Percentiles rank a stretch among this genome's conserved stretches.
Evolutionary conservation across 176 grass and related monocot species (phyloP).

Genomic region (Dendrocalamus sinicus): DNA sequence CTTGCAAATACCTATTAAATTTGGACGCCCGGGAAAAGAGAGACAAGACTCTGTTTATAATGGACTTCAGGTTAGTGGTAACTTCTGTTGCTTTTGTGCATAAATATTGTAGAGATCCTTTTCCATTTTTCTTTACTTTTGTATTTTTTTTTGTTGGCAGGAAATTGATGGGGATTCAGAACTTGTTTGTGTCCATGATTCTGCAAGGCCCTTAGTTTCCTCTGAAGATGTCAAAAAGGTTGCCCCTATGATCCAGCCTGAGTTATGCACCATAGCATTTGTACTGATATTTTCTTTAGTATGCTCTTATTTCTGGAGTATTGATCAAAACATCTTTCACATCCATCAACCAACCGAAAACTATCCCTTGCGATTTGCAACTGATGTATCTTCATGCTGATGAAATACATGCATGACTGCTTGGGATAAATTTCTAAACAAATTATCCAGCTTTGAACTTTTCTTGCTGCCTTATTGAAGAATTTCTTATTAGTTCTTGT

Average conservation of each 20-base stretch:
- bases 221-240: constrained; percentile 88
- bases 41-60: constrained; percentile 98
- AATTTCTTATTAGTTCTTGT: not conserved
- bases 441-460: not conserved
- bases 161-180: constrained; percentile 83
- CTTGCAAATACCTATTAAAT: constrained; percentile 80
- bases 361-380: constrained; percentile 7
- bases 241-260: constrained; percentile 8
- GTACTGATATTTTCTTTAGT: not conserved
- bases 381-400: constrained; percentile 5
- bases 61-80: constrained; percentile 79
- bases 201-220: constrained; percentile 83
- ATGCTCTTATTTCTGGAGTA: not conserved
- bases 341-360: constrained; percentile 26
- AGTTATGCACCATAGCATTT: not conserved
- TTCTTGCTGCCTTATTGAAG: not conserved
- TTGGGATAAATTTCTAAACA: constrained; percentile 15
- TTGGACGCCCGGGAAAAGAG: constrained; percentile 90
- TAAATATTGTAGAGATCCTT: not conserved
- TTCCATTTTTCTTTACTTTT: not conserved
- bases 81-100: constrained; percentile 6
- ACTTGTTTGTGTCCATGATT: constrained; percentile 97
- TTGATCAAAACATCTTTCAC: constrained; percentile 27
- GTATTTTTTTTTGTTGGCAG: constrained; percentile 43
- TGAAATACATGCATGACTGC: not conserved